Percentiles rank a stretch among this genome's conserved stretches.
phyloP scores from a whole-genome alignment of 768 basidiomycete genomes.

The Lactarius sanguifluus region DNA sequence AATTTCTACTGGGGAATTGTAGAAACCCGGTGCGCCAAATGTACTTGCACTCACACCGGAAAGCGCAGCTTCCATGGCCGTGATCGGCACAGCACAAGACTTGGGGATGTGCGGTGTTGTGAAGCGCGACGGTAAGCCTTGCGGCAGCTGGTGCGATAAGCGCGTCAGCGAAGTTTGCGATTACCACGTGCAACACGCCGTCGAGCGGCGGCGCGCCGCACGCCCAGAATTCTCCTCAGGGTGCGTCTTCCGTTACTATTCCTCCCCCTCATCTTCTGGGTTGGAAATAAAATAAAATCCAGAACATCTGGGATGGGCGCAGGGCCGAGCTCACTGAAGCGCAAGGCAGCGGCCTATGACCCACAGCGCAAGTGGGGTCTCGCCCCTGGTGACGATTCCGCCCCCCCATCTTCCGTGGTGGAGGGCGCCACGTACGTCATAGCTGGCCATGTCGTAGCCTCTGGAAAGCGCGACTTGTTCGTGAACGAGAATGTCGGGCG shows the following conservation, averaged over 20 bases:
- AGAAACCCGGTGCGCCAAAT: conserved; percentile 67
- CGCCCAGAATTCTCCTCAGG: conserved; percentile 85
- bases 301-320: conserved; percentile 75
- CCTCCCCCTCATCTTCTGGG: background rate
- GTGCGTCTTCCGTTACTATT: conserved; percentile 45
- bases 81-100: conserved; percentile 84
- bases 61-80: conserved; percentile 73
- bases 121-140: conserved; percentile 77
- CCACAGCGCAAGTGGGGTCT: conserved; percentile 76
- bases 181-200: conserved; percentile 82
- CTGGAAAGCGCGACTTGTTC: conserved; percentile 47
- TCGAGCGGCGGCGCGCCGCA: conserved; percentile 68
- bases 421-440: conserved; percentile 73
- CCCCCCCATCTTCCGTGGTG: conserved; percentile 29
- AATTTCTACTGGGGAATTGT: background rate
- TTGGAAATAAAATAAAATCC: background rate
- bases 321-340: conserved; percentile 18
- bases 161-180: conserved; percentile 87
- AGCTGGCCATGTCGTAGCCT: conserved; percentile 71
- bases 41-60: conserved; percentile 87
- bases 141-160: conserved; percentile 90
- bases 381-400: conserved; percentile 48
- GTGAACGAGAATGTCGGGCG: conserved; percentile 73
- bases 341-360: conserved; percentile 58
- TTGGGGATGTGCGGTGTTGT: conserved; percentile 80